A percentile compares a stretch with the other conserved stretches of the same genome.
Evolutionary conservation across 148 eudicot genomes (phyloP).

Genomic region (Selenicereus undatus): DNA sequence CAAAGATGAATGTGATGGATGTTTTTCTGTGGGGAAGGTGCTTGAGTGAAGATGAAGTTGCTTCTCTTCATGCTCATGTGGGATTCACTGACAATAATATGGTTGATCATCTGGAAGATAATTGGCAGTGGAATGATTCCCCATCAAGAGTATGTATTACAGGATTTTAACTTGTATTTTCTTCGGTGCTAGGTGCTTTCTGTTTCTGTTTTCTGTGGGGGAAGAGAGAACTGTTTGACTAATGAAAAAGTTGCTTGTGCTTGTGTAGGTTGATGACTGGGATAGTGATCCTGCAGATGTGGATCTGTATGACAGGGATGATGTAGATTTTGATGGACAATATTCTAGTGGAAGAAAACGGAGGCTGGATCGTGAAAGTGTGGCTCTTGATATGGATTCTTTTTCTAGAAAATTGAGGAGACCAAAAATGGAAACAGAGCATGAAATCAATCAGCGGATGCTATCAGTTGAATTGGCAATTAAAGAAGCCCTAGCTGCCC

Average conservation of each 20-base stretch:
- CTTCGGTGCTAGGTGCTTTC: neutral
- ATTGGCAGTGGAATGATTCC: constrained; percentile 94
- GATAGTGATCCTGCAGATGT: constrained; percentile 99
- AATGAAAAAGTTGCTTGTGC: constrained; percentile 8
- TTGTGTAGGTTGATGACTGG: constrained; percentile 86
- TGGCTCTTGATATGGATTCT: constrained; percentile 82
- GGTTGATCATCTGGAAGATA: constrained; percentile 79
- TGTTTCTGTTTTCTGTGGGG: neutral
- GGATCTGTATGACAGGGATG: constrained; percentile 97
- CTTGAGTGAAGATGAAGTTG: constrained; percentile 91
- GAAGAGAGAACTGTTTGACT: neutral
- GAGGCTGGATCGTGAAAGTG: constrained; percentile 74
- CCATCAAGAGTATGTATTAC: constrained; percentile 72
- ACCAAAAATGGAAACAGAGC: constrained; percentile 80
- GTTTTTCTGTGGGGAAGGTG: constrained; percentile 98
- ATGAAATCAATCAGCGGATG: constrained; percentile 90
- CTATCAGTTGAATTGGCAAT: constrained; percentile 96
- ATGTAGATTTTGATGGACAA: constrained; percentile 98
- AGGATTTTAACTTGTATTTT: constrained; percentile 6
- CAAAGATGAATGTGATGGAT: constrained; percentile 98
- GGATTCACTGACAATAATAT: constrained; percentile 61
- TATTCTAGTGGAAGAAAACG: constrained; percentile 97
- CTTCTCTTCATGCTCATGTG: constrained; percentile 68
- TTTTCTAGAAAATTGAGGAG: constrained; percentile 77
- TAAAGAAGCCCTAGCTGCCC: constrained; percentile 85